Evolutionary conservation across 306 rosid species (phyloP).

Genomic region (Prunus dulcis): DNA sequence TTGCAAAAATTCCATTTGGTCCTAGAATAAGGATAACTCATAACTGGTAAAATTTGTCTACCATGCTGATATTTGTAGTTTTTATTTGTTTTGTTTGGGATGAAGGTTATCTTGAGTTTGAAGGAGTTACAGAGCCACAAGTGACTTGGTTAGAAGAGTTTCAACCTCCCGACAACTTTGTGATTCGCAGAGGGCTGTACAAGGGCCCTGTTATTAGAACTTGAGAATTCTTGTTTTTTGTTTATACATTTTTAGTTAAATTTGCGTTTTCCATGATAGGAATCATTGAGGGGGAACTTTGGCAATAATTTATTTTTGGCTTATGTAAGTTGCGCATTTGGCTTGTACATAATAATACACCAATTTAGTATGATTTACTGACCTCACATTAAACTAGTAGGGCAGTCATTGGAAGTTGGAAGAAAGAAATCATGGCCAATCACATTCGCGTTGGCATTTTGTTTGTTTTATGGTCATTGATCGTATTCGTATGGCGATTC

Average conservation of each 20-base stretch:
- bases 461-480: slow-evolving; percentile 23
- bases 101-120: slow-evolving; percentile 48
- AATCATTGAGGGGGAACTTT: slow-evolving; percentile 37
- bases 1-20: not conserved
- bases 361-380: slow-evolving; percentile 25
- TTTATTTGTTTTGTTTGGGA: slow-evolving; percentile 6
- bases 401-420: slow-evolving; percentile 28
- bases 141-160: slow-evolving; percentile 85
- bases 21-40: not conserved
- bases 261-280: slow-evolving; percentile 37
- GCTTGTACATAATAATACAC: slow-evolving; percentile 56
- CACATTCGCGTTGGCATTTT: slow-evolving; percentile 28
- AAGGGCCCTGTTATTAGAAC: slow-evolving; percentile 90
- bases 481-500: not conserved
- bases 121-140: slow-evolving; percentile 50
- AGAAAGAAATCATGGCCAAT: slow-evolving; percentile 20
- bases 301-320: slow-evolving; percentile 45
- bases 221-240: slow-evolving; percentile 44
- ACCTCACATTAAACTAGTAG: slow-evolving; percentile 37
- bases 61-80: not conserved
- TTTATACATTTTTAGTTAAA: slow-evolving; percentile 30
- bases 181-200: slow-evolving; percentile 83
- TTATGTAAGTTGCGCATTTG: slow-evolving; percentile 42
- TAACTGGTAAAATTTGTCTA: not conserved
- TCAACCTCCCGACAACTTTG: slow-evolving; percentile 85